Base-by-base conservation (phyloP, 2,329 filamentous ascomycete genomes). In the Fusarium hainanense region DNA sequence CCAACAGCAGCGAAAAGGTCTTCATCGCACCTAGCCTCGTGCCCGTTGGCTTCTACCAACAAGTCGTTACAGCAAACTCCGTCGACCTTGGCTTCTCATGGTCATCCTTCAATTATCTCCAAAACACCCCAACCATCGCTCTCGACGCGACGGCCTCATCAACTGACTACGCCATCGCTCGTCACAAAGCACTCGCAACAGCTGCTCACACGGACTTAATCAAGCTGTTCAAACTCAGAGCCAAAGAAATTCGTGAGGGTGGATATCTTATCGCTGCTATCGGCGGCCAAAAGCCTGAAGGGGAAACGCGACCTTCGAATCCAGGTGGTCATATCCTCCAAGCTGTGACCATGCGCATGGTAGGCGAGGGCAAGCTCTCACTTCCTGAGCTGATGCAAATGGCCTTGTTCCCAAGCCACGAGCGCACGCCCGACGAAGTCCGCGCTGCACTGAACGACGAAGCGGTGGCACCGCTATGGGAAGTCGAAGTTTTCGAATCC, bases 51-150 rank as follows among this genome's bases (percentile, higher is more conserved):
- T 65, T 65, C 23, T 65, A 63, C 2, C 20, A 34, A 16, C 30
- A 32, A 32, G 30, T 32, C 30, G 34, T 63, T 2, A 47, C 46
- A 2, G 14, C 49, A 0, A 40, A 1, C 3, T 50, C 47, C 14
- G 23, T 10, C 0, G 62, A 65, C 4, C 3, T 65, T 3, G 58
- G 58, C 0, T 63, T 65, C 3, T 63, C 58, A 1, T 65, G 62
- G 62, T 65, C 62, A 0, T 65, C 58, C 5, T 48, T 65, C 16
- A 65, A 49, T 9, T 65, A 63, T 8, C 62, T 65, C 0, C 27
- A 65, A n/a, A 34, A 52, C 0, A 28, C 46, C 3, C 62, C 62
- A 2, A 16, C 46, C 0, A 16, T 58, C 11, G 32, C 23, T 20
- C 40, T 63, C 3, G 62, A 65, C 7, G 62, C 62, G n/a, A 51